phyloP scores from a whole-genome alignment of 768 basidiomycete species.

The Russula emetica region DNA sequence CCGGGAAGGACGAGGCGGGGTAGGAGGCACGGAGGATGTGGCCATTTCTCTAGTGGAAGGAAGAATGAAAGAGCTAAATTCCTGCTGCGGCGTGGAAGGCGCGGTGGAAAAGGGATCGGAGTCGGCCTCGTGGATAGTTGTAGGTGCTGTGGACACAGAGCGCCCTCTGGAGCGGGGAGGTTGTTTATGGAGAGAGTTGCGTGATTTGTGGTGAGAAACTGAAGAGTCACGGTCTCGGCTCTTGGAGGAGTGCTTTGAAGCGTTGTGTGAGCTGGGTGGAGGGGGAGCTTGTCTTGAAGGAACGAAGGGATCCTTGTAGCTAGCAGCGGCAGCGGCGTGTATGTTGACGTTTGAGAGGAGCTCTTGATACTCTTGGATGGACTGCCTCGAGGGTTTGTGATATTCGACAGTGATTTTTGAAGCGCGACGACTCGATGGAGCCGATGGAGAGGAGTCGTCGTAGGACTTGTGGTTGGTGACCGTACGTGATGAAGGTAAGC shows the following conservation, averaged over 20 bases:
- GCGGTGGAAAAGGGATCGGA: constrained; percentile 30
- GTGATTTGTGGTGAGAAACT: constrained; percentile 31
- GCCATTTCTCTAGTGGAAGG: constrained; percentile 32
- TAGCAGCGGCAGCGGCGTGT: constrained; percentile 50
- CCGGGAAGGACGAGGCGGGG: constrained; percentile 77
- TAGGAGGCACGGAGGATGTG: constrained; percentile 38
- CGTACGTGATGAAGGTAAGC: constrained; percentile 24
- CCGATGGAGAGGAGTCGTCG: constrained; percentile 21
- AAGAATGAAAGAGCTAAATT: constrained; percentile 30
- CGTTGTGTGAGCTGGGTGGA: constrained; percentile 35
- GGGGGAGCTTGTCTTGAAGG: constrained; percentile 47
- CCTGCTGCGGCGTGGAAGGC: constrained; percentile 34
- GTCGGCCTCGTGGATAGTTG: constrained; percentile 43
- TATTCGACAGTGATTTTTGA: constrained; percentile 57
- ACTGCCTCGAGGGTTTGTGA: constrained; percentile 68
- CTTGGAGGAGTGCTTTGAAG: constrained; percentile 21
- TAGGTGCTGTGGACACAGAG: constrained; percentile 34
- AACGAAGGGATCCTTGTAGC: constrained; percentile 40
- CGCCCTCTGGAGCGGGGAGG: constrained; percentile 34
- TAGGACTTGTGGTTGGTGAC: constrained; percentile 27
- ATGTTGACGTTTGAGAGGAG: constrained; percentile 59
- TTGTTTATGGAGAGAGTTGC: constrained; percentile 35
- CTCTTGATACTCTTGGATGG: constrained; percentile 72
- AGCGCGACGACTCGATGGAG: constrained; percentile 22
- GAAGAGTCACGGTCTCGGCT: constrained; percentile 20